Base-by-base conservation (phyloP, 345 rosid genomes). In the Clausena lansium region DNA sequence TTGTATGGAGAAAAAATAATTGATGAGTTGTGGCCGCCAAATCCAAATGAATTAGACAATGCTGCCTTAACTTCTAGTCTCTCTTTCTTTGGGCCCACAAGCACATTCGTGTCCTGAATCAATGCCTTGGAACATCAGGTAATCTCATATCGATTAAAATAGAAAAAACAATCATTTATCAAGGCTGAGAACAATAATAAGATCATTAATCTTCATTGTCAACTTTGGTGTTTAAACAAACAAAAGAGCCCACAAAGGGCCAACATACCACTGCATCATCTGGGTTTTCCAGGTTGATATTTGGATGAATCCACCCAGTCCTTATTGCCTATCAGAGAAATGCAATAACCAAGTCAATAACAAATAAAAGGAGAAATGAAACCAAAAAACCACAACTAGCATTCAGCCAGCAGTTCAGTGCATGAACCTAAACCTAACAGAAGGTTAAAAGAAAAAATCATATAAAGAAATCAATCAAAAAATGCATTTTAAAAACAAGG, bases 11-110 rank as follows among this genome's bases (percentile, higher is more conserved):
- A 91, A 80, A 95, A 91, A 82, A 95, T 83, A 77, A 95, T 93
- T 9, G 98, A 93, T n/a, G 98, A 93, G 87, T 95, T 95, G 86
- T 95, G 98, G 77, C 98, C 98, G 36, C 98, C 98, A 77, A 93
- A 92, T 72, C 98, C 98, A 65, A 95, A 95, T 14, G 98, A 93
- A 77, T 93, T 95, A 35, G 97, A 95, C 73, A 95, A 81, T 39
- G 98, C 98, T 36, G 88, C 97, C 89, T 89, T 95, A 19, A 95
- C 78, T 59, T 95, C 84, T 79, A 93, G 70, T 54, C 90, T 91
- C 88, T 95, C 98, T 83, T 93, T 95, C 92, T 86, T 83, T 4
- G 94, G 86, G 73, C 98, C 98, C 47, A 92, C 95, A 66, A 95
- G 88, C 78, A 93, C 79, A 11, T 76, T 84, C 8, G 87, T 79